Percentiles rank a stretch among this genome's conserved stretches.
These are phyloP conservation scores for Lodderomyces orthopsilosis DNA, from an alignment of 1,139 yeast genomes.

Conservation along the genomic window DNA sequence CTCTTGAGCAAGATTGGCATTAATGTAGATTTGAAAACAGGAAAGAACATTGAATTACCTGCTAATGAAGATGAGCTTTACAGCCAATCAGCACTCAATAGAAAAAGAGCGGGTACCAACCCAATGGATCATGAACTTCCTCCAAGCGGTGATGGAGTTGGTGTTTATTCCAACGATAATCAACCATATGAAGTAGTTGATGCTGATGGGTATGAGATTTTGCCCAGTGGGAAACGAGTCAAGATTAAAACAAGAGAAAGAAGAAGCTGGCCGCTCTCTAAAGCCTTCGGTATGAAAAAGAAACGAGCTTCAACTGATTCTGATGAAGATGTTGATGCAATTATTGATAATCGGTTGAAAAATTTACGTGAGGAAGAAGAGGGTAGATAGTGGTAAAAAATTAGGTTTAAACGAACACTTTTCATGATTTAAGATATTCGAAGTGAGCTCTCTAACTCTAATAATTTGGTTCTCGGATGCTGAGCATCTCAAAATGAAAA, in stretches of 20 bases:
- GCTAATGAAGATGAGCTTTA: constrained; percentile 1
- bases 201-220: constrained; percentile 43
- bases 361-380: constrained; percentile 17
- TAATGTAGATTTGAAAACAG: constrained; percentile 1
- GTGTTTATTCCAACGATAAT: constrained; percentile 24
- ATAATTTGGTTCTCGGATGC: too few species aligned
- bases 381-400: constrained; percentile 4
- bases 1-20: constrained; percentile 13
- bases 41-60: background rate
- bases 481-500: constrained; percentile 3
- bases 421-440: too few species aligned
- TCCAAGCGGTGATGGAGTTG: constrained; percentile 49
- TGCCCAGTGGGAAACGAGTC: constrained; percentile 69
- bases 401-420: too few species aligned
- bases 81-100: constrained; percentile 28
- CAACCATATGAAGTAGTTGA: constrained; percentile 22
- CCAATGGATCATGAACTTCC: constrained; percentile 45
- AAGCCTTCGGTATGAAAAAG: constrained; percentile 24
- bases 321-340: constrained; percentile 58
- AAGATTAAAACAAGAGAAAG: constrained; percentile 31
- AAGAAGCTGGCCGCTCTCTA: constrained; percentile 21
- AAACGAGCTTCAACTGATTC: constrained; percentile 15
- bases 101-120: constrained; percentile 53
- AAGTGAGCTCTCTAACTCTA: too few species aligned
- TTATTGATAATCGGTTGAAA: constrained; percentile 53